phyloP scores from a whole-genome alignment of 2,329 filamentous ascomycete genomes.

The Aureobasidium sp. region DNA sequence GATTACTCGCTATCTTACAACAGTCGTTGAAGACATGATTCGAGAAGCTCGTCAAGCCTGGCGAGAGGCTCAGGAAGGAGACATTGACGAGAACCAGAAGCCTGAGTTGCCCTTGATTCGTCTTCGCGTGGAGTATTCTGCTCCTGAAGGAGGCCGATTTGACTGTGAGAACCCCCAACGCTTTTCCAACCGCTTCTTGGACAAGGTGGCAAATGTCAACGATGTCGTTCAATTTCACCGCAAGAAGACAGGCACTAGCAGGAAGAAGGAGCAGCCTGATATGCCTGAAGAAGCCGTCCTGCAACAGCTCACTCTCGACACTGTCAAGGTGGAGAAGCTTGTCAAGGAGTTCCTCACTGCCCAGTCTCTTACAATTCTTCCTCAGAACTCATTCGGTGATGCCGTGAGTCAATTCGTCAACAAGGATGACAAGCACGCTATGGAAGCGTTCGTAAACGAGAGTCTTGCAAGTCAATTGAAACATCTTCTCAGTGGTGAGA shows the following conservation, averaged over 20 bases:
- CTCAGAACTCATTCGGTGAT: slow-evolving; percentile 86
- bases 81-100: slow-evolving; percentile 51
- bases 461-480: slow-evolving; percentile 38
- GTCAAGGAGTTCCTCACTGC: slow-evolving; percentile 81
- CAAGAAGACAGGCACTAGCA: slow-evolving; percentile 62
- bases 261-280: slow-evolving; percentile 46
- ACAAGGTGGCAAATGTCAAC: slow-evolving; percentile 86
- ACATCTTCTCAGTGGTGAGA: slow-evolving; percentile 50
- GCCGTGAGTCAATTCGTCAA: slow-evolving; percentile 89
- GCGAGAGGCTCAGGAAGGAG: slow-evolving; percentile 65
- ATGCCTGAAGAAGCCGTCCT: slow-evolving; percentile 59
- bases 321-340: slow-evolving; percentile 78
- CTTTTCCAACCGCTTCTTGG: slow-evolving; percentile 86
- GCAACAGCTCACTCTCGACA: slow-evolving; percentile 58
- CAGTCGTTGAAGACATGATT: slow-evolving; percentile 79
- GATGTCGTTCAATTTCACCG: slow-evolving; percentile 91
- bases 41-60: slow-evolving; percentile 75
- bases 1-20: slow-evolving; percentile 68
- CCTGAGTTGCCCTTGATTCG: slow-evolving; percentile 77
- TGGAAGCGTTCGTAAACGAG: slow-evolving; percentile 49
- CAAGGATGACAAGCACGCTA: slow-evolving; percentile 90
- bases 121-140: slow-evolving; percentile 82
- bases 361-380: slow-evolving; percentile 86
- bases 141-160: slow-evolving; percentile 76
- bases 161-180: slow-evolving; percentile 93